Conservation (phyloP, 139 green algal genomes). For the Coelastrella sp. region DNA sequence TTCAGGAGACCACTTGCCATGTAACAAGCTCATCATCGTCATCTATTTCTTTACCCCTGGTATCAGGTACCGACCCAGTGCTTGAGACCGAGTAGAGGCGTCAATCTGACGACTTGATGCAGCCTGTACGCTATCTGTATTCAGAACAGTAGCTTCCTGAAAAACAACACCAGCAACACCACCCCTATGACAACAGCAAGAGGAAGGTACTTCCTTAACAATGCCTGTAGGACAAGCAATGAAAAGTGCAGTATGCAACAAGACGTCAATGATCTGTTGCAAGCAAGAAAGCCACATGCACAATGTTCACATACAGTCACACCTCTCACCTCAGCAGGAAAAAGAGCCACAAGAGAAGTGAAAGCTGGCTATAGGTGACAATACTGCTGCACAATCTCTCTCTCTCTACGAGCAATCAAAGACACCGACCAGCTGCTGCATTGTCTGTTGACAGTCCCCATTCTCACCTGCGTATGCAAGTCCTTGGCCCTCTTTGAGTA, state of each 20-base stretch:
- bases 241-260: neutral
- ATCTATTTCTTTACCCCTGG: too few species aligned
- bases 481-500: conserved; percentile 91
- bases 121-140: too few species aligned
- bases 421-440: neutral
- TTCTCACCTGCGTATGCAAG: conserved; percentile 77
- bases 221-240: conserved; percentile 71
- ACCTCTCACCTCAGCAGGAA: too few species aligned
- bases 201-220: conserved; percentile 96
- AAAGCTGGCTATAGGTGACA: too few species aligned
- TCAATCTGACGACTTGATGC: neutral
- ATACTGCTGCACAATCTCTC: neutral
- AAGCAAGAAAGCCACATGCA: too few species aligned
- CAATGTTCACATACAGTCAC: too few species aligned
- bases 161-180: conserved; percentile 78
- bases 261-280: neutral
- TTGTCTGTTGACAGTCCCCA: too few species aligned
- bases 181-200: conserved; percentile 79
- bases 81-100: neutral
- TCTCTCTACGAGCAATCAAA: neutral
- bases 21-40: too few species aligned
- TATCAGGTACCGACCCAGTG: neutral
- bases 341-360: too few species aligned
- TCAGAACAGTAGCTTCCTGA: conserved; percentile 46
- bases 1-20: too few species aligned